phyloP scores from a whole-genome alignment of 371 early-diverging fungal species.

The Mortierella sp. region DNA sequence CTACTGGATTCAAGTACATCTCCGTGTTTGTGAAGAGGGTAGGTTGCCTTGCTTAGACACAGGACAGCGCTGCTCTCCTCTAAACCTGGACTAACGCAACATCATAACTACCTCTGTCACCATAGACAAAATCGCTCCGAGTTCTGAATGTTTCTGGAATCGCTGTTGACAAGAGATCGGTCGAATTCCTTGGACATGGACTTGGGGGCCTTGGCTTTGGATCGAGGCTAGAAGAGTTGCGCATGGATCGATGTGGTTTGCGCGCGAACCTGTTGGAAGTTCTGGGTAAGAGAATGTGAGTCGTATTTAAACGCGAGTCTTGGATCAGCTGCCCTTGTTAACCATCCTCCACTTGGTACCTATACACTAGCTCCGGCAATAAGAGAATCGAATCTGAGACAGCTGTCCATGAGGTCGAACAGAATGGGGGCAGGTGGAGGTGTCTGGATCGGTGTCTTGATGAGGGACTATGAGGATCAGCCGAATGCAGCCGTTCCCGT shows the following conservation, averaged over 20 bases:
- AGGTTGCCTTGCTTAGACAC: conserved; percentile 20
- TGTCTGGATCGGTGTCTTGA: conserved; percentile 71
- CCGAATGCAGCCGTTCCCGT: conserved; percentile 31
- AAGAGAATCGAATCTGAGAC: conserved; percentile 59
- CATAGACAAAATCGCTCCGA: conserved; percentile 56
- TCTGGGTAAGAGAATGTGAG: conserved; percentile 59
- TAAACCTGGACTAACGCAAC: neutral
- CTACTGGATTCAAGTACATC: conserved; percentile 71
- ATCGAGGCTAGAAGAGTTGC: conserved; percentile 60
- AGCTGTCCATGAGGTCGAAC: conserved; percentile 66
- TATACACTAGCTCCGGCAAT: conserved; percentile 57
- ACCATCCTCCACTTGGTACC: neutral
- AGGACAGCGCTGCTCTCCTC: too few species aligned
- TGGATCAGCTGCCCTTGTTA: neutral
- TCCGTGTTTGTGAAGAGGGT: conserved; percentile 75
- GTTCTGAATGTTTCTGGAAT: conserved; percentile 62
- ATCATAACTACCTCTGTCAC: neutral
- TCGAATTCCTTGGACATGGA: conserved; percentile 64
- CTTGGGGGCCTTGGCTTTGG: conserved; percentile 54
- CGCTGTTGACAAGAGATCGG: conserved; percentile 64
- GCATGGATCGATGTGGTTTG: conserved; percentile 68
- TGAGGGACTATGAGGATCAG: conserved; percentile 68
- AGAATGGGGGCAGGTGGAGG: conserved; percentile 63
- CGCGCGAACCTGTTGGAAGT: conserved; percentile 62
- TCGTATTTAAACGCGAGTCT: too few species aligned